Conservation (phyloP, 1,139 yeast species). For the Wickerhamomyces sp. region DNA sequence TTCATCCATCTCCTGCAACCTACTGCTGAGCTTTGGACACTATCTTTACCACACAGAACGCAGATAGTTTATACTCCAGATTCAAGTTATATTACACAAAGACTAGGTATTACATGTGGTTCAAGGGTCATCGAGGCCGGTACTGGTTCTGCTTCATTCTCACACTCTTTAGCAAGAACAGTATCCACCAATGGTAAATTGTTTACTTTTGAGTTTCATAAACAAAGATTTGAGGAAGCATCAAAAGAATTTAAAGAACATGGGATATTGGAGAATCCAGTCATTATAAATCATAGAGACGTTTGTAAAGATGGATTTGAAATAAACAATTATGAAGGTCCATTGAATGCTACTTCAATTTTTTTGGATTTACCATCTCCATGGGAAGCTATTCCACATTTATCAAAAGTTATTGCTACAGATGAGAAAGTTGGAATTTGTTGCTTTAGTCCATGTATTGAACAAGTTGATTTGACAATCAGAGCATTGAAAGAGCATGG, state of each 20-base stretch:
- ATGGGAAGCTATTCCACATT: conserved; percentile 88
- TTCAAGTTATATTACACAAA: conserved; percentile 81
- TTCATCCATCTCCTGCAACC: conserved; percentile 87
- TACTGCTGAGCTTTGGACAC: conserved; percentile 93
- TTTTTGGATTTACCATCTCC: conserved; percentile 96
- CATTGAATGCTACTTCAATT: conserved; percentile 59
- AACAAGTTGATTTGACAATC: conserved; percentile 87
- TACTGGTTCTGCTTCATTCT: conserved; percentile 94
- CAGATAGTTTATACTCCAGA: conserved; percentile 98
- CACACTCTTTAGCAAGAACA: conserved; percentile 87
- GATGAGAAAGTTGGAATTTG: conserved; percentile 63
- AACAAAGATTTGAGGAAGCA: conserved; percentile 78
- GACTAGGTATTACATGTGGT: conserved; percentile 70
- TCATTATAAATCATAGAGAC: conserved; percentile 79
- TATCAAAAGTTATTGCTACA: conserved; percentile 51
- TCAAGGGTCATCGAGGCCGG: conserved; percentile 92
- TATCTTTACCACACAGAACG: conserved; percentile 92
- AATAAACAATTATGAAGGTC: conserved; percentile 33
- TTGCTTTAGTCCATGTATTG: conserved; percentile 97
- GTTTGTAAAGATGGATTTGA: conserved; percentile 86
- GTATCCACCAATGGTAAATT: conserved; percentile 52
- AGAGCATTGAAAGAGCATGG: conserved; percentile 68
- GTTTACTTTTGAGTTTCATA: conserved; percentile 89
- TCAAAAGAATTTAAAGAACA: conserved; percentile 69
- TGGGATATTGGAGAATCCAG: conserved; percentile 40